Evolutionary conservation across 257 asterid genomes (phyloP).

Genomic region (Paulownia fortunei): DNA sequence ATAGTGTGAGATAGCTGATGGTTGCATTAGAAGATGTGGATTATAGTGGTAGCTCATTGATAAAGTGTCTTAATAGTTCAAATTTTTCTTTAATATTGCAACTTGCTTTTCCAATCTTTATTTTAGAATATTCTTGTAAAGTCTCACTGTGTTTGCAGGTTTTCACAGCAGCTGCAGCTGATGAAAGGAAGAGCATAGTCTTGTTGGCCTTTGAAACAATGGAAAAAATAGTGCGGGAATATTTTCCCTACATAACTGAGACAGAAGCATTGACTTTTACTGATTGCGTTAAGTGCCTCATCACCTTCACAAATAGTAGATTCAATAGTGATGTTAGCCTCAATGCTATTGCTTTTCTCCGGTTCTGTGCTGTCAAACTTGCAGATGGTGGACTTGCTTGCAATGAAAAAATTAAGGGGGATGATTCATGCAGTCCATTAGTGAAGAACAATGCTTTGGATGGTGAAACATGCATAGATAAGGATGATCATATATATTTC

Average conservation of each 20-base stretch:
- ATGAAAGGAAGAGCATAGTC: conserved; percentile 95
- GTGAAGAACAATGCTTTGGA: conserved; percentile 53
- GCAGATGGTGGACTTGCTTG: conserved; percentile 95
- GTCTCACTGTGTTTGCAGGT: conserved; percentile 63
- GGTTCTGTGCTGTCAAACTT: conserved; percentile 97
- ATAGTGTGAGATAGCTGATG: conserved; percentile 2
- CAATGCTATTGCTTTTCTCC: conserved; percentile 98
- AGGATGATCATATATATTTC: conserved; percentile 67
- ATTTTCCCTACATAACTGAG: conserved; percentile 93
- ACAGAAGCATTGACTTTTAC: conserved; percentile 88
- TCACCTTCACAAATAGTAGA: conserved; percentile 91
- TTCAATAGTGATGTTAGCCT: conserved; percentile 98
- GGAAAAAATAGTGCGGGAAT: conserved; percentile 97
- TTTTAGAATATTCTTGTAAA: background rate
- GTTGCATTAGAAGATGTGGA: conserved; percentile 10
- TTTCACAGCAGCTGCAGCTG: conserved; percentile 97
- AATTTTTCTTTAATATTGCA: background rate
- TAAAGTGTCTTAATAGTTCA: background rate
- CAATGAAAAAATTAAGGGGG: conserved; percentile 61
- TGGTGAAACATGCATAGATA: conserved; percentile 56
- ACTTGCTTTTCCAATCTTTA: background rate
- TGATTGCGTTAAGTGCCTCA: conserved; percentile 95
- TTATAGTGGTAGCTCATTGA: conserved; percentile 11
- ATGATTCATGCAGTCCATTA: conserved; percentile 43
- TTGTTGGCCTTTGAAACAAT: conserved; percentile 94